Conservation (phyloP, 208 protist species). For the Trypanosoma conorhini region DNA sequence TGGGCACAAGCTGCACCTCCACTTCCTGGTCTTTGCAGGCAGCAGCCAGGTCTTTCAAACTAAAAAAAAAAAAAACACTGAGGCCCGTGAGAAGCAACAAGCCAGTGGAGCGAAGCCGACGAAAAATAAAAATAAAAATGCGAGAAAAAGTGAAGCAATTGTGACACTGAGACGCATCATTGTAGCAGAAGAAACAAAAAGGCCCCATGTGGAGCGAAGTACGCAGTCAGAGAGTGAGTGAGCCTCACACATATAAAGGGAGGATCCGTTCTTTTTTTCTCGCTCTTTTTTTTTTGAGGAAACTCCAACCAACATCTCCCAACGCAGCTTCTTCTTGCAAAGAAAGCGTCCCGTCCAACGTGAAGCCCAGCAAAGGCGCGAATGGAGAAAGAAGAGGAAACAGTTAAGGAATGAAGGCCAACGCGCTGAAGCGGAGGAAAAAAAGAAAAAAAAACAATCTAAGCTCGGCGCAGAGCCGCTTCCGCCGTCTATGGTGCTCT, state of each 20-base stretch:
- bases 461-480: background rate
- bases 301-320: background rate
- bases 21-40: too few relatives aligned
- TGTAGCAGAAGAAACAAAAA: slow-evolving; percentile 24
- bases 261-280: background rate
- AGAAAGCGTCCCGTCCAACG: too few relatives aligned
- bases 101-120: background rate
- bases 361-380: background rate
- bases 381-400: too few relatives aligned
- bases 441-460: background rate
- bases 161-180: too few relatives aligned
- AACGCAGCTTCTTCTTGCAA: too few relatives aligned
- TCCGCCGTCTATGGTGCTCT: background rate
- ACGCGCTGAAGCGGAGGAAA: too few relatives aligned
- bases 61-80: background rate
- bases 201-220: background rate
- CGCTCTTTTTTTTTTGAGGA: slow-evolving; percentile 15
- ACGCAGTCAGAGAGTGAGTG: slow-evolving; percentile 14
- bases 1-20: background rate
- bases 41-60: background rate
- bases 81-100: background rate
- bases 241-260: background rate
- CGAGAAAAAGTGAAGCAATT: background rate
- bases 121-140: slow-evolving; percentile 1
- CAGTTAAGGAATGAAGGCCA: too few relatives aligned